These are phyloP conservation scores for Monosporascus sp. DNA, from an alignment of 2,329 filamentous ascomycete genomes.

Conservation along the genomic window DNA sequence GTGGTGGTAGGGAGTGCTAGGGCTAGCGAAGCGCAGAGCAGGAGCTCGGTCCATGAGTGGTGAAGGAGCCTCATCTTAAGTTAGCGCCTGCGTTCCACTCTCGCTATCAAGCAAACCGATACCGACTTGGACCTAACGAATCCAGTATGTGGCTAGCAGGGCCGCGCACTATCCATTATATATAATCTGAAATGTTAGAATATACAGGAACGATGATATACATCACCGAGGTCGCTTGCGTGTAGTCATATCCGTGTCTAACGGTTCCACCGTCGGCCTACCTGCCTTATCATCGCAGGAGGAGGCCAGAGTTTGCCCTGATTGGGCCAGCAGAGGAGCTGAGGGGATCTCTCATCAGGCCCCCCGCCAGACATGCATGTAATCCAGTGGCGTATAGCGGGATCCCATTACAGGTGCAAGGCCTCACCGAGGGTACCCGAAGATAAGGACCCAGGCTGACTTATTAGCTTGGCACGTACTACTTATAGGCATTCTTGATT, in stretches of 20 bases:
- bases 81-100: neutral
- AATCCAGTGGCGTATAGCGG: too few species aligned
- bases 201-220: neutral
- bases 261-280: neutral
- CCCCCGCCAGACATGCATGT: neutral
- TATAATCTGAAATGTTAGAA: too few species aligned
- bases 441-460: too few species aligned
- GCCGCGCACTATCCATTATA: neutral
- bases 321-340: neutral
- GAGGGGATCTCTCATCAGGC: neutral
- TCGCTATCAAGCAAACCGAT: too few species aligned
- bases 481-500: too few species aligned
- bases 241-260: neutral
- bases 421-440: too few species aligned
- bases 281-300: neutral
- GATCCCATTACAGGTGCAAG: too few species aligned
- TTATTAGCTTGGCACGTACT: too few species aligned
- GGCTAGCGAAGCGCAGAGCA: neutral
- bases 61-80: neutral
- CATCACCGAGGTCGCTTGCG: neutral
- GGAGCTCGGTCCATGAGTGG: neutral
- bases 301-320: neutral
- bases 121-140: neutral
- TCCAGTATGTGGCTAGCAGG: neutral
- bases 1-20: neutral